These are phyloP conservation scores for Paramecium sexaurelia DNA, from an alignment of 73 alveolate genomes.

Conservation along the genomic window DNA sequence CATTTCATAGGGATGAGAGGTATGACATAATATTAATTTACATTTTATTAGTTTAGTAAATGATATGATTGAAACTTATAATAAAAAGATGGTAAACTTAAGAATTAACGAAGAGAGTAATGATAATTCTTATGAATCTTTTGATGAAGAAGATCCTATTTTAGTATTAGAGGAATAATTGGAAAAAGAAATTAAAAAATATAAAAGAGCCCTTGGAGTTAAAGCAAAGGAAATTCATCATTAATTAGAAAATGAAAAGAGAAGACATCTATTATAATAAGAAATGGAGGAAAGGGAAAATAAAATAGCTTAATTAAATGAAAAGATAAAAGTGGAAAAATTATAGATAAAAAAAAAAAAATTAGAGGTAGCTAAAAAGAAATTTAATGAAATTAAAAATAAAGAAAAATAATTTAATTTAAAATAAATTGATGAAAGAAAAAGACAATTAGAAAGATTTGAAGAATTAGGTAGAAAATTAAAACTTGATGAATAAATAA, in stretches of 20 bases:
- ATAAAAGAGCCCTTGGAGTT: conserved; percentile 3
- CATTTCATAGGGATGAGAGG: not conserved
- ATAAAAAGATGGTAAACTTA: not conserved
- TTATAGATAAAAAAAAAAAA: not conserved
- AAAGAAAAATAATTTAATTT: not conserved
- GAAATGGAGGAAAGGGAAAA: not conserved
- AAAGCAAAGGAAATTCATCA: conserved; percentile 8
- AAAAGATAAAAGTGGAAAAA: not conserved
- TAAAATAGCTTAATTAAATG: not conserved
- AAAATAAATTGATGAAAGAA: conserved; percentile 32
- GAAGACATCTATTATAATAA: not conserved
- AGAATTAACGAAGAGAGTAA: not conserved
- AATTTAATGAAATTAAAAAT: not conserved
- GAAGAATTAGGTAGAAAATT: conserved; percentile 32
- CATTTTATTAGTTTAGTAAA: not conserved
- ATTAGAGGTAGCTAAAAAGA: not conserved
- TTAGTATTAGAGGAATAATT: conserved; percentile 17
- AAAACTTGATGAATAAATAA: not conserved
- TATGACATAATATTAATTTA: not conserved
- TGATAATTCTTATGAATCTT: conserved; percentile 1
- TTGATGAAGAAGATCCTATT: conserved; percentile 55
- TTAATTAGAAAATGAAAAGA: conserved; percentile 5
- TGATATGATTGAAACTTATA: not conserved
- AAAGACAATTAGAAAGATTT: conserved; percentile 30
- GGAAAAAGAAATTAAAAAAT: not conserved